Evolutionary conservation across 164 flowering plant genomes (phyloP), one percentile per base, ranked within the genome.

Genomic region (Nelumbo lutea): DNA sequence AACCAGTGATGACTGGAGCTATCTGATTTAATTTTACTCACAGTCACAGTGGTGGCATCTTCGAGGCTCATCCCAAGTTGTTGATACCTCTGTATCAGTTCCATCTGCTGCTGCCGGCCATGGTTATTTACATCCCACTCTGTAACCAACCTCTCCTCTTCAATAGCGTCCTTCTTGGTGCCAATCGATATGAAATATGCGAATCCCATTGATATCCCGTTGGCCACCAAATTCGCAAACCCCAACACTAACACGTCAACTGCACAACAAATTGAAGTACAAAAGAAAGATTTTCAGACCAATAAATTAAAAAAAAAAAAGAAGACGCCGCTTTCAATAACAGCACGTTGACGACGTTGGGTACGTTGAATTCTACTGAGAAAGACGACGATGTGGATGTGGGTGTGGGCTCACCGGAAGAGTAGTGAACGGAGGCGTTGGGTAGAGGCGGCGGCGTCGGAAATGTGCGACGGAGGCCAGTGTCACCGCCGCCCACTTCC

Each of bases 171-270:
- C 66, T 65, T 78, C 76, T 86, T 86, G 0, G 87, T 81, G 67
- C 76, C 75, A 69, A 77, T 85, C 1, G 88, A 81, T 51, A 85
- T 68, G 53, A 52, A 88, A 66, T 86, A 87, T 0, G 88, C 87
- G 44, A 84, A 82, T n/a, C 87, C 87, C 92, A 86, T 86, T n/a
- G 88, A 88, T 68, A 83, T 88, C 46, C 88, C 92, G 73, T 84
- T 87, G 0, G 90, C 89, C 61, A 88, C 88, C 65, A 88, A 76
- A 68, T 86, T 88, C 2, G 89, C 82, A 67, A 85, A 75, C 6
- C 89, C 89, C 73, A 85, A 60, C 50, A 86, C 89, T 68, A 85
- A 69, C 13, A 84, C 86, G 69, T 87, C 85, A 48, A 76, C 82
- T 83, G 66, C 67, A 57, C 14, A 59, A 44, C 27, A 27, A 27